Percentiles rank a stretch among this genome's conserved stretches.
Evolutionary conservation across 441 rosid genomes (phyloP).

Genomic region (Gossypium trilobum): DNA sequence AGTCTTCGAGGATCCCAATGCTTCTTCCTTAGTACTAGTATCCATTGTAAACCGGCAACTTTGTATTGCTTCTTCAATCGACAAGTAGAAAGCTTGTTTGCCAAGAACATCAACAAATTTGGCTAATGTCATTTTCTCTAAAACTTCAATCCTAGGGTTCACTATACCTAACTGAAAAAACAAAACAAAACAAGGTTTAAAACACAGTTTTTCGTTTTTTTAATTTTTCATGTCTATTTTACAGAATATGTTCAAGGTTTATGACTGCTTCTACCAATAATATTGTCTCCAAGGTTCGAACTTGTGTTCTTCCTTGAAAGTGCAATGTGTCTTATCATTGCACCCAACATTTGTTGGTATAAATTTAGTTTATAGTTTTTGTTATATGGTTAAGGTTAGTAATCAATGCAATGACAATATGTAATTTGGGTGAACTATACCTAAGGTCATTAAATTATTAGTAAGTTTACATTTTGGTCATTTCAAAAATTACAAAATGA

Average conservation of each 20-base stretch:
- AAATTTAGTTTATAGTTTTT: too few species aligned
- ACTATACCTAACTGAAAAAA: slow-evolving; percentile 46
- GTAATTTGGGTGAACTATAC: too few species aligned
- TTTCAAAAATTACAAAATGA: too few species aligned
- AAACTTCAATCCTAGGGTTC: slow-evolving; percentile 63
- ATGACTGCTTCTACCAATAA: background rate
- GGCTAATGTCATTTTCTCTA: slow-evolving; percentile 71
- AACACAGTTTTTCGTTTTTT: background rate
- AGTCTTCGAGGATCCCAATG: background rate
- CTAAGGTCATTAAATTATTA: too few species aligned
- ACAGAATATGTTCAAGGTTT: too few species aligned
- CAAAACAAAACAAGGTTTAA: background rate
- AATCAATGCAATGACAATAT: too few species aligned
- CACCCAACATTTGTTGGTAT: too few species aligned
- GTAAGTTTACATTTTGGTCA: too few species aligned
- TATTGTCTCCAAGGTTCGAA: background rate
- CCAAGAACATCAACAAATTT: slow-evolving; percentile 48
- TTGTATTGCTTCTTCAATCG: slow-evolving; percentile 59
- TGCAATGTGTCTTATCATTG: too few species aligned
- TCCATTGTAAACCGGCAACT: slow-evolving; percentile 33
- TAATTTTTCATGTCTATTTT: too few species aligned
- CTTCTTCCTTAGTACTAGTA: slow-evolving; percentile 5
- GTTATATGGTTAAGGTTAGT: too few species aligned
- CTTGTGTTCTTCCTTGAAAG: too few species aligned
- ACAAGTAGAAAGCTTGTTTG: slow-evolving; percentile 44